Percentiles rank a stretch among this genome's conserved stretches.
Evolutionary conservation across 345 rosid species (phyloP).

Genomic region (Bruguiera sexangula): DNA sequence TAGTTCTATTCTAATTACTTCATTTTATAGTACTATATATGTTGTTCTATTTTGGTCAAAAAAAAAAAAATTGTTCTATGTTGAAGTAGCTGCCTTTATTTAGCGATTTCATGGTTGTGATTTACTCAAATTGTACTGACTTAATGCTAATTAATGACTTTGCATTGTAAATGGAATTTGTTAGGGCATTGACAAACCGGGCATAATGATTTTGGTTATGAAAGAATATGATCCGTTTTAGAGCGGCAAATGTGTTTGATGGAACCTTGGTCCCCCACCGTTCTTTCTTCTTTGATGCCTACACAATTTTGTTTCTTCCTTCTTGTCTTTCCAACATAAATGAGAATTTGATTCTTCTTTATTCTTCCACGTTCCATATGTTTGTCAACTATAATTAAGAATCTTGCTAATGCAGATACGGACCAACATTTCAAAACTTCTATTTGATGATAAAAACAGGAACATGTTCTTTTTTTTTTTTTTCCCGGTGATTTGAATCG

Average conservation of each 20-base stretch:
- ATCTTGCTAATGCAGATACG: not conserved
- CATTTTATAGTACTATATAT: not conserved
- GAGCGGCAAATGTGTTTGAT: conserved; percentile 21
- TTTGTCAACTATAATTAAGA: not conserved
- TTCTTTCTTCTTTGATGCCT: not conserved
- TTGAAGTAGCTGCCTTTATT: conserved; percentile 8
- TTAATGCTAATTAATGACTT: conserved; percentile 13
- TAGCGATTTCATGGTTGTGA: conserved; percentile 15
- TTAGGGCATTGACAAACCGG: conserved; percentile 34
- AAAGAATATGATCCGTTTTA: conserved; percentile 39
- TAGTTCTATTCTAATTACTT: not conserved
- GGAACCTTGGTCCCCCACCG: conserved; percentile 37
- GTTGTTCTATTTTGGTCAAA: not conserved
- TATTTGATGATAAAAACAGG: conserved; percentile 8
- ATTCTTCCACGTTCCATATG: not conserved
- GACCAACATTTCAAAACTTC: not conserved
- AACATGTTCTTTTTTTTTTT: not conserved
- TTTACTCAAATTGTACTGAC: conserved; percentile 14
- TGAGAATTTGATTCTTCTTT: conserved; percentile 26
- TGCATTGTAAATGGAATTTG: conserved; percentile 14
- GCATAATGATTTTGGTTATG: conserved; percentile 34
- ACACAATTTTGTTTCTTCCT: not conserved
- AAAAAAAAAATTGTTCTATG: not conserved
- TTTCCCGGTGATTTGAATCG: not conserved
- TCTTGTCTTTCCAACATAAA: not conserved